These are phyloP conservation scores for Orbilia blumenaviensis DNA, from an alignment of 2,329 filamentous ascomycete genomes.

Conservation along the genomic window DNA sequence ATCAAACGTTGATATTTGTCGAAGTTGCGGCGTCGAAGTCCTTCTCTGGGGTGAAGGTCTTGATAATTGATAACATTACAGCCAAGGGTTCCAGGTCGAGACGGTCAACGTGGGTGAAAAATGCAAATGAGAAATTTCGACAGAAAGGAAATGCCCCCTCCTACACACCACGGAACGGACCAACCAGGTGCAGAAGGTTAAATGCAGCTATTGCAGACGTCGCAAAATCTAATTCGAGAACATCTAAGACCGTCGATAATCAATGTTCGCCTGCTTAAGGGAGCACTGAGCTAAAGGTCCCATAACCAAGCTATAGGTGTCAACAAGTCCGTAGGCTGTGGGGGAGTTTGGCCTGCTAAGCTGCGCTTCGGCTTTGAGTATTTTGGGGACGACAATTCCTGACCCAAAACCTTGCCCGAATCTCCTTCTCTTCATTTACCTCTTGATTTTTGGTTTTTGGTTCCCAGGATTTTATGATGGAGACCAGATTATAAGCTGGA, in stretches of 20 bases:
- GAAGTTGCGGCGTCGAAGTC: conserved; percentile 37
- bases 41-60: conserved; percentile 43
- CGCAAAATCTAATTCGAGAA: conserved; percentile 53
- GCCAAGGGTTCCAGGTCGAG: conserved; percentile 48
- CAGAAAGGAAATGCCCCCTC: conserved; percentile 44
- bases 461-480: conserved; percentile 9
- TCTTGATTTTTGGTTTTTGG: conserved; percentile 19
- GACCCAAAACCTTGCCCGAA: conserved; percentile 18
- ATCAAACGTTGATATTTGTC: conserved; percentile 36
- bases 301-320: conserved; percentile 50
- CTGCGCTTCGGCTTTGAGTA: conserved; percentile 27
- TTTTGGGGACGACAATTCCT: conserved; percentile 36
- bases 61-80: conserved; percentile 54
- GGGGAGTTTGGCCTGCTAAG: conserved; percentile 16
- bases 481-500: conserved; percentile 24
- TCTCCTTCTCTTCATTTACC: conserved; percentile 33
- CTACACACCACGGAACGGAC: conserved; percentile 48
- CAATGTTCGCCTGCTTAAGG: conserved; percentile 34
- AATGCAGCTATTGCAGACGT: conserved; percentile 52
- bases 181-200: conserved; percentile 54
- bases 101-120: conserved; percentile 53
- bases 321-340: conserved; percentile 27
- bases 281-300: conserved; percentile 24
- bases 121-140: conserved; percentile 54
- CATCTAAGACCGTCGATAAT: conserved; percentile 46